phyloP scores from a whole-genome alignment of 495 filamentous ascomycete genomes.

The Sphaerosporella brunnea region DNA sequence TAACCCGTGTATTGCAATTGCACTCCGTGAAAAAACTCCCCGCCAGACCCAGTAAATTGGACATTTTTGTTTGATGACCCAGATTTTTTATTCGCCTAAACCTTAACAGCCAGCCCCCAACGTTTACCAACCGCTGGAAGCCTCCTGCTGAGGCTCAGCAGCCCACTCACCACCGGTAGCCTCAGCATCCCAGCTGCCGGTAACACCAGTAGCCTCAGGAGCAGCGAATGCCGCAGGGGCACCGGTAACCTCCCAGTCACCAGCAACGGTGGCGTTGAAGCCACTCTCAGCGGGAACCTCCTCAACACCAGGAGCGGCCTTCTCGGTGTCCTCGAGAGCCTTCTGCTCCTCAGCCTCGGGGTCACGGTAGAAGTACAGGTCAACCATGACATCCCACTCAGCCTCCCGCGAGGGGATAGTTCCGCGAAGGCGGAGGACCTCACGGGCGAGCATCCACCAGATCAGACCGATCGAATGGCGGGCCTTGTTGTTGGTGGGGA shows the following conservation, averaged over 20 bases:
- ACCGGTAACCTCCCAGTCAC: constrained; percentile 55
- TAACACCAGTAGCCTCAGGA: constrained; percentile 37
- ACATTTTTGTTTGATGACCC: neutral
- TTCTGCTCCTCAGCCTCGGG: constrained; percentile 70
- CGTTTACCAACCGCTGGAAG: constrained; percentile 23
- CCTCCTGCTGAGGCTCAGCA: constrained; percentile 34
- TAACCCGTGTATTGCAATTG: too few relatives aligned
- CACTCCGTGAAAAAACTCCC: constrained; percentile 3
- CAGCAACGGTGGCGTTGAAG: constrained; percentile 40
- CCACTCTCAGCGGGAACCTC: constrained; percentile 72
- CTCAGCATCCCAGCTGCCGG: constrained; percentile 66
- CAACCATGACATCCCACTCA: constrained; percentile 96
- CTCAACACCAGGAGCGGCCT: constrained; percentile 47
- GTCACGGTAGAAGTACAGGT: constrained; percentile 99
- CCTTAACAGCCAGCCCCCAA: constrained; percentile 3
- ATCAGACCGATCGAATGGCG: constrained; percentile 93
- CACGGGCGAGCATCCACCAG: constrained; percentile 99
- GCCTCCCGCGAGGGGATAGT: constrained; percentile 84
- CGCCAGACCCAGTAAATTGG: neutral
- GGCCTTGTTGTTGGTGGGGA: constrained; percentile 99
- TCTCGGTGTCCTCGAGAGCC: constrained; percentile 37
- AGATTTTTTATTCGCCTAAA: constrained; percentile 7
- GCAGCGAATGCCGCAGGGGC: constrained; percentile 41
- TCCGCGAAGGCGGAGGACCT: constrained; percentile 95
- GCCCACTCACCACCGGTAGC: constrained; percentile 54